Evolutionary conservation across 305 asterid species (phyloP).

Genomic region (Solanum hybrid): DNA sequence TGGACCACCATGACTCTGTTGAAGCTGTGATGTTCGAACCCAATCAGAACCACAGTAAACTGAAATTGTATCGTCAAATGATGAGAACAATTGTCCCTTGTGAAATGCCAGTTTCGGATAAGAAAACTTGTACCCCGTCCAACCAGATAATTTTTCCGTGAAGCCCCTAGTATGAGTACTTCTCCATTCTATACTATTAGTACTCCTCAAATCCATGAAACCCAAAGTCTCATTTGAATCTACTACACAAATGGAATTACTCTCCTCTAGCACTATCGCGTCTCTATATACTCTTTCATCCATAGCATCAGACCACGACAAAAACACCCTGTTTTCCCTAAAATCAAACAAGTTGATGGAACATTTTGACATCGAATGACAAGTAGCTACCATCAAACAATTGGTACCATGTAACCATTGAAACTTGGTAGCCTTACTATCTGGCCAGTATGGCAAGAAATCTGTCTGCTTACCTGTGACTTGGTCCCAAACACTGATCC

Average conservation of each 20-base stretch:
- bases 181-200: slow-evolving; percentile 39
- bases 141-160: slow-evolving; percentile 7
- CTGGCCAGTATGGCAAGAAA: slow-evolving; percentile 59
- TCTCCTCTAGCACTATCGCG: slow-evolving; percentile 60
- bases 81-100: slow-evolving; percentile 65
- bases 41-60: slow-evolving; percentile 65
- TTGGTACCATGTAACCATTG: slow-evolving; percentile 62
- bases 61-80: slow-evolving; percentile 54
- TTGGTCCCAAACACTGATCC: too few relatives aligned
- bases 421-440: slow-evolving; percentile 71
- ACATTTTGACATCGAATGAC: slow-evolving; percentile 64
- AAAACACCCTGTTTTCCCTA: slow-evolving; percentile 53
- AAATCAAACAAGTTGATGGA: slow-evolving; percentile 67
- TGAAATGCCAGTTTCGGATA: slow-evolving; percentile 58
- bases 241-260: slow-evolving; percentile 55
- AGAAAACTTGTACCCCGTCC: neutral
- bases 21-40: slow-evolving; percentile 47
- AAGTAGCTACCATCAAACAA: slow-evolving; percentile 59
- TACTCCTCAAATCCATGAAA: slow-evolving; percentile 66
- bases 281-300: slow-evolving; percentile 27
- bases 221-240: slow-evolving; percentile 70
- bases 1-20: slow-evolving; percentile 52
- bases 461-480: slow-evolving; percentile 39
- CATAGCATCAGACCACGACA: slow-evolving; percentile 65
- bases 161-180: slow-evolving; percentile 35